Percentiles rank a stretch among this genome's conserved stretches.
These are phyloP conservation scores for Xylariaceae sp. DNA, from an alignment of 2,329 filamentous ascomycete genomes.

Conservation along the genomic window DNA sequence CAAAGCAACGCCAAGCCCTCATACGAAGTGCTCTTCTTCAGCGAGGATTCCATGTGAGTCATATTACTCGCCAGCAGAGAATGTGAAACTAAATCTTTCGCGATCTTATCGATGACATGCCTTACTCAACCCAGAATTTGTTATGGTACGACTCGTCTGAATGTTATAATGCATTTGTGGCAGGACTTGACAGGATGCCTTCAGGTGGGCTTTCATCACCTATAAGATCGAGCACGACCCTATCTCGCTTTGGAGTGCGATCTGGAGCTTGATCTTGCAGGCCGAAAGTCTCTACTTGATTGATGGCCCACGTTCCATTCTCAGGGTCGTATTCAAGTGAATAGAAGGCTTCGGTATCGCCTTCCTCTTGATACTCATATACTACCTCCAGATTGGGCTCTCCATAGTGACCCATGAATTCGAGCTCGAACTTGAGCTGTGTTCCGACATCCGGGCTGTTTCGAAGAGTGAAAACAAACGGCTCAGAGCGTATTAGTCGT, in stretches of 20 bases:
- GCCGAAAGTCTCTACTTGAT: neutral
- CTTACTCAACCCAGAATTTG: too few species aligned
- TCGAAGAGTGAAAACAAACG: constrained; percentile 35
- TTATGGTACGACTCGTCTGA: too few species aligned
- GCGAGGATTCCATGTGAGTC: neutral
- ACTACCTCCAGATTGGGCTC: constrained; percentile 37
- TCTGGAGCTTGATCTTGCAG: neutral
- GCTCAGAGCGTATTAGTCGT: constrained; percentile 33
- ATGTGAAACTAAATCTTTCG: too few species aligned
- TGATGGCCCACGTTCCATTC: constrained; percentile 25
- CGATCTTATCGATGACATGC: too few species aligned
- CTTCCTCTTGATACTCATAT: constrained; percentile 15
- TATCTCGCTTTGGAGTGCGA: neutral
- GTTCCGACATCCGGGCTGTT: constrained; percentile 21
- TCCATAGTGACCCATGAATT: constrained; percentile 46
- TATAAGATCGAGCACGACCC: constrained; percentile 6
- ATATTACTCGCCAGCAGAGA: too few species aligned
- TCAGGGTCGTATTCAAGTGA: constrained; percentile 29
- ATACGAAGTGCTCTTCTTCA: neutral
- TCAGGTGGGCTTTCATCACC: neutral
- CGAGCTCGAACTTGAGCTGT: constrained; percentile 35
- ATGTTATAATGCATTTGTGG: neutral
- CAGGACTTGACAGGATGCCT: neutral
- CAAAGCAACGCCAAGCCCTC: neutral
- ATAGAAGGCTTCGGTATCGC: constrained; percentile 15